Base-by-base conservation (phyloP, 352 stramenopile genomes). In the Globisporangium iwayamae region DNA sequence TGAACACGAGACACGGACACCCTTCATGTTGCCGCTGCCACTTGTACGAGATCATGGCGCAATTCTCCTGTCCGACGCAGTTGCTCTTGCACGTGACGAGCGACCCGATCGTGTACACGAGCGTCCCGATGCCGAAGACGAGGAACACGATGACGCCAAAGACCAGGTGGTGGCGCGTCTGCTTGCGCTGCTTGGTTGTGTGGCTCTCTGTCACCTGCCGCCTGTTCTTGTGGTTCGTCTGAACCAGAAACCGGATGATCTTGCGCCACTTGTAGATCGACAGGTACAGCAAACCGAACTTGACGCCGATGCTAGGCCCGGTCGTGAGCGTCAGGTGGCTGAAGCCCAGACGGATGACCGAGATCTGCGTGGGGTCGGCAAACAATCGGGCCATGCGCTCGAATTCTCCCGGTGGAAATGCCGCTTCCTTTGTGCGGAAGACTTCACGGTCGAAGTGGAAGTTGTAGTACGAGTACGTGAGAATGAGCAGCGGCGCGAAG, bases 381-480 rank as follows among this genome's bases (percentile, higher is more conserved):
- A 81, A 82, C 0, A 89, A 57, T 0, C 77, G 55, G 11, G 77
- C 77, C 8, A 71, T 71, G 1, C 71, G 69, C 7, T 87, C 79
- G 14, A 78, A 87, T 0, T 60, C 68, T 0, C 67, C 68, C 7
- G 61, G 51, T 1, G 65, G 34, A 10, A 84, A 70, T 13, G 66
- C 58, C 34, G 76, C 75, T 3, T 57, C 61, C 38, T 72, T 75
- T 1, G 69, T 80, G 14, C 14, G 56, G 32, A 85, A 87, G 7
- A 60, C 74, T 16, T 45, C 69, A 11, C 66, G 63, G n/a, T 82
- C 67, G 32, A 87, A 81, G 22, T 65, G 5, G 34, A 89, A 89
- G 9, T 69, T 67, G 41, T 73, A 55, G 48, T 78, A 74, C 9
- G 74, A 73, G 53, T 78, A 84, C 0, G 73, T 43, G 2, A 89